A percentile compares a stretch with the other conserved stretches of the same genome.
These are phyloP conservation scores for Aspergillus ibericus DNA, from an alignment of 2,329 filamentous ascomycete species.

Conservation along the genomic window DNA sequence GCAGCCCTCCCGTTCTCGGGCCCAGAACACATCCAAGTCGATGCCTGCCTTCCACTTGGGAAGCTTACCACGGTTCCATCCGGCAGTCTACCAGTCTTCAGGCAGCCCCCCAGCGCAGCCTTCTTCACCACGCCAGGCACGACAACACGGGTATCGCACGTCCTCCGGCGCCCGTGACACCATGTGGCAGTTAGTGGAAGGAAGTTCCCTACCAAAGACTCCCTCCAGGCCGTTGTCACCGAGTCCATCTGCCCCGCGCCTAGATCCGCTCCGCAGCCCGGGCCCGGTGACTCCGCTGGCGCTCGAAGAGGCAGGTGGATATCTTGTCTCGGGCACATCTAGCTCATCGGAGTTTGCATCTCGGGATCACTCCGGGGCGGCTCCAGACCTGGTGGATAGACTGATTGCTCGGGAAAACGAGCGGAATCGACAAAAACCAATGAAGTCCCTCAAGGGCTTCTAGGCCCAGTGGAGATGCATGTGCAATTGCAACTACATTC, in stretches of 20 bases:
- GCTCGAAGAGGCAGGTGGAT: constrained; percentile 43
- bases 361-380: constrained; percentile 26
- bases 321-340: constrained; percentile 39
- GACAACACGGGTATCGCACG: constrained; percentile 33
- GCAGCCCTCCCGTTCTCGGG: constrained; percentile 33
- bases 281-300: constrained; percentile 49
- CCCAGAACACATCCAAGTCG: constrained; percentile 37
- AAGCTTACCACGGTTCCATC: constrained; percentile 48
- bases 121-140: constrained; percentile 34
- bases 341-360: constrained; percentile 18
- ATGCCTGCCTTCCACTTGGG: constrained; percentile 40
- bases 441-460: constrained; percentile 29
- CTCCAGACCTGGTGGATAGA: constrained; percentile 35
- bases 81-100: constrained; percentile 43
- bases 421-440: constrained; percentile 28
- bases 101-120: constrained; percentile 30
- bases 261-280: constrained; percentile 48
- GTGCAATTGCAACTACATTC: neutral
- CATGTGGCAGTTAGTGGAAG: constrained; percentile 42
- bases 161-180: constrained; percentile 39
- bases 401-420: constrained; percentile 37
- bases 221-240: constrained; percentile 27
- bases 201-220: constrained; percentile 31
- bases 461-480: constrained; percentile 13
- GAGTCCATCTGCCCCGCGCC: constrained; percentile 45